Base-by-base conservation (phyloP, 352 stramenopile species). In the Globisporangium apiculatum region DNA sequence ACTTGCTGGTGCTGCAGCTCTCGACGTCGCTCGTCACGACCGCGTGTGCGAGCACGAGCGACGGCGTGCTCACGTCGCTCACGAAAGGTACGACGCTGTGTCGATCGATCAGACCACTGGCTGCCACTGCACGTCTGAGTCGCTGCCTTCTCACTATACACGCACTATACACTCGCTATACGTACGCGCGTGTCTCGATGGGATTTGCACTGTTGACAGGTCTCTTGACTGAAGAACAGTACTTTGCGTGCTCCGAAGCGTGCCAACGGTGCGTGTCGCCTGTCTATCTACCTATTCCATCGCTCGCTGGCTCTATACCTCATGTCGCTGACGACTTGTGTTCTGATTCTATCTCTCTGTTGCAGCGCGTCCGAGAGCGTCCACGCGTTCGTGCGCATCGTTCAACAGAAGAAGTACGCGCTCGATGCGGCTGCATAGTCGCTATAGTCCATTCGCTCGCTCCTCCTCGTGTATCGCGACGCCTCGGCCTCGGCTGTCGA, bases 231-330 rank as follows among this genome's bases (percentile, higher is more conserved):
- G 81, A 94, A 69, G 80, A 89, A 41, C 77, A 91, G 58, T 94
- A 89, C 57, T 94, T 94, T 67, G 79, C 83, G 35, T 87, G 79
- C 48, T 89, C 79, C 0, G 83, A 94, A 56, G 83, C 83, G 31
- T 94, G 83, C 10, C 78, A 87, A 47, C 67, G 83, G 83, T 92
- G 42, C 36, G 65, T 35, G 9, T 17, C 5, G 1, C 45, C 8
- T 49, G 15, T 31, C 24, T 3, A 31, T 31, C n/a, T 48, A 24
- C 1, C 24, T 31, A 49, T 31, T 17, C n/a, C 5, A n/a, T 49
- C 17, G 17, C 17, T 49, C 4, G n/a, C 9, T 17, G 6, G n/a
- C 45, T 17, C 15, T 43, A 8, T 8, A 8, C 7, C 40, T 43
- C 7, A 43, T 1, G 7, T 8, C 40, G 7, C 40, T 43, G 40